A percentile compares a stretch with the other conserved stretches of the same genome.
phyloP scores from a whole-genome alignment of 2,329 filamentous ascomycete genomes.

The Epichloe scottii region DNA sequence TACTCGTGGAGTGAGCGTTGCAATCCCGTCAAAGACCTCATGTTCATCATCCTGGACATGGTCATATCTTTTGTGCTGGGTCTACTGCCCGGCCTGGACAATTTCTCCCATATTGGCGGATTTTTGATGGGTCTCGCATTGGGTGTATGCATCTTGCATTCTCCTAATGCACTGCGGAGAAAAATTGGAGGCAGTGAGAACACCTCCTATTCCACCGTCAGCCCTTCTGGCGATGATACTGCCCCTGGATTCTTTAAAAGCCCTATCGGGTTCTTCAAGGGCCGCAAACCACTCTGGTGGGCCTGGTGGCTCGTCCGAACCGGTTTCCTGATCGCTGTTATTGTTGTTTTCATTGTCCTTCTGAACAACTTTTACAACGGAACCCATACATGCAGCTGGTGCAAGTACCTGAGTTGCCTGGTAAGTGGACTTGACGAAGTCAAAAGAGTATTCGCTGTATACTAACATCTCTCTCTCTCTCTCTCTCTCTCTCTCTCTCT shows the following conservation, averaged over 20 bases:
- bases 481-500: not conserved
- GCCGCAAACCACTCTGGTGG: slow-evolving; percentile 91
- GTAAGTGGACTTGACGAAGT: slow-evolving; percentile 41
- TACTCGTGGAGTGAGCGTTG: slow-evolving; percentile 81
- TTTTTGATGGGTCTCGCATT: slow-evolving; percentile 85
- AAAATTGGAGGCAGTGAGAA: slow-evolving; percentile 51
- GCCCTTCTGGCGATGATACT: slow-evolving; percentile 33
- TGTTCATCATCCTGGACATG: slow-evolving; percentile 77
- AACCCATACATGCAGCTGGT: slow-evolving; percentile 71
- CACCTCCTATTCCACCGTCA: slow-evolving; percentile 59
- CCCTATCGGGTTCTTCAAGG: slow-evolving; percentile 74
- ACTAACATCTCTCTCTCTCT: slow-evolving; percentile 3
- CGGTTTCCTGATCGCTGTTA: slow-evolving; percentile 63
- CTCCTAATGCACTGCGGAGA: slow-evolving; percentile 65
- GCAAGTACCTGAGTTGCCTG: slow-evolving; percentile 87
- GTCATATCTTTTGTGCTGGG: slow-evolving; percentile 85
- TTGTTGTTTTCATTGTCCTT: slow-evolving; percentile 76
- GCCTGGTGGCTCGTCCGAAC: slow-evolving; percentile 85
- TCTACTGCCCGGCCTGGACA: slow-evolving; percentile 83
- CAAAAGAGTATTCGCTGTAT: not conserved
- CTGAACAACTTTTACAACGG: slow-evolving; percentile 85
- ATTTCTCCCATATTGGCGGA: slow-evolving; percentile 94
- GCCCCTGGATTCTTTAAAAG: slow-evolving; percentile 46
- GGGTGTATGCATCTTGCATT: slow-evolving; percentile 78
- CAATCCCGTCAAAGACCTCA: slow-evolving; percentile 69